phyloP scores from a whole-genome alignment of 257 asterid species.

The Parsonsia alboflavescens region DNA sequence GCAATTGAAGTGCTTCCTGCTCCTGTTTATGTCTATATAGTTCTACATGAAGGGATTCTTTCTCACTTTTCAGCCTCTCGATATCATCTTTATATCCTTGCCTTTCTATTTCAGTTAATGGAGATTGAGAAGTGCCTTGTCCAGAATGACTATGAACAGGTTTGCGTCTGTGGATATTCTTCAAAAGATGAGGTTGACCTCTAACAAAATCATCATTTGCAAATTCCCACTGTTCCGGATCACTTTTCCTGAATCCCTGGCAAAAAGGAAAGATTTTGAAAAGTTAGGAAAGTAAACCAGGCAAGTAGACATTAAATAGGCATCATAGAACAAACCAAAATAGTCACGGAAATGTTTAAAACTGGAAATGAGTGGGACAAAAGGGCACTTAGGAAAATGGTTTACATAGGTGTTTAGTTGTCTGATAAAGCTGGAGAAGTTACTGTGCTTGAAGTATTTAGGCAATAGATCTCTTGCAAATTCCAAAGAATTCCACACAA shows the following conservation, averaged over 20 bases:
- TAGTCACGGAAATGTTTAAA: not conserved
- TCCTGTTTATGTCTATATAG: slow-evolving; percentile 52
- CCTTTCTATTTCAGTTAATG: slow-evolving; percentile 60
- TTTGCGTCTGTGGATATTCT: slow-evolving; percentile 79
- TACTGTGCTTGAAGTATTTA: slow-evolving; percentile 80
- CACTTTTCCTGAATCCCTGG: slow-evolving; percentile 88
- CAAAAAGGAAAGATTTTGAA: slow-evolving; percentile 9
- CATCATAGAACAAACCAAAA: not conserved
- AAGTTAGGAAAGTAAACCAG: slow-evolving; percentile 4
- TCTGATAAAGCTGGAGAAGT: slow-evolving; percentile 89
- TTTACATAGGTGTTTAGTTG: slow-evolving; percentile 91
- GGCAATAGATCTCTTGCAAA: slow-evolving; percentile 71
- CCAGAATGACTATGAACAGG: slow-evolving; percentile 92
- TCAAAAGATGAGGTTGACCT: slow-evolving; percentile 70
- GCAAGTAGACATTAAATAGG: not conserved
- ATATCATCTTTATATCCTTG: slow-evolving; percentile 61
- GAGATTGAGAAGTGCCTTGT: slow-evolving; percentile 36
- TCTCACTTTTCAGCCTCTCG: slow-evolving; percentile 49
- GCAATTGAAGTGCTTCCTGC: slow-evolving; percentile 40
- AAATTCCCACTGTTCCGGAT: slow-evolving; percentile 93
- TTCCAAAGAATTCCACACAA: slow-evolving; percentile 78
- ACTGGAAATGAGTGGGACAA: not conserved
- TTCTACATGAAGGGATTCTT: slow-evolving; percentile 45
- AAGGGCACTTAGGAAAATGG: not conserved
- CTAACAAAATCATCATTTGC: slow-evolving; percentile 73